A percentile compares a stretch with the other conserved stretches of the same genome.
These are phyloP conservation scores for Lyophyllum decastes DNA, from an alignment of 768 basidiomycete genomes.

Conservation along the genomic window DNA sequence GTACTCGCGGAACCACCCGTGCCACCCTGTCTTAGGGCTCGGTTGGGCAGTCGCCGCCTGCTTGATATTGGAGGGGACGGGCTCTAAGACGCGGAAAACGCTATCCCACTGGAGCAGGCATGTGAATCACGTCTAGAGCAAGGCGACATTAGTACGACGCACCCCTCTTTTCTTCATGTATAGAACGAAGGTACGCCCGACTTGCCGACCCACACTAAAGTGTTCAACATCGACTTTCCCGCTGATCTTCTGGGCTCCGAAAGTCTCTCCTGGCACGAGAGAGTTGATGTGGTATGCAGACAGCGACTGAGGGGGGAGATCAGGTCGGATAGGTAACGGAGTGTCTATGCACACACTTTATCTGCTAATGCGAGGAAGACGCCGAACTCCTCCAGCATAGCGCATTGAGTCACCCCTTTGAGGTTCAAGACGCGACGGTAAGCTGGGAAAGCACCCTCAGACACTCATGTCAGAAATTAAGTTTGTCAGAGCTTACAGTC, in stretches of 20 bases:
- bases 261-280: conserved; percentile 64
- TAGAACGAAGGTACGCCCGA: conserved; percentile 85
- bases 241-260: conserved; percentile 83
- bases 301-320: conserved; percentile 51
- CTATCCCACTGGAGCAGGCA: conserved; percentile 60
- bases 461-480: background rate
- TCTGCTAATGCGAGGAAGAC: conserved; percentile 95
- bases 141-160: conserved; percentile 10
- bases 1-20: conserved; percentile 96
- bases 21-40: conserved; percentile 42
- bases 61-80: conserved; percentile 83
- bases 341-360: conserved; percentile 49
- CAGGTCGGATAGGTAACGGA: background rate
- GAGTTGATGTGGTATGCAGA: conserved; percentile 96
- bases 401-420: conserved; percentile 91
- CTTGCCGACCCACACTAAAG: conserved; percentile 88
- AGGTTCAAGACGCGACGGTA: conserved; percentile 91
- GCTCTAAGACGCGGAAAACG: conserved; percentile 93
- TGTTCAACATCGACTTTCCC: conserved; percentile 91
- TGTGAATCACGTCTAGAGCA: background rate
- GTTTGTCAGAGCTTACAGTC: conserved; percentile 50
- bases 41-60: conserved; percentile 53
- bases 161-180: conserved; percentile 95
- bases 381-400: conserved; percentile 93
- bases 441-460: conserved; percentile 42